Base-by-base conservation (phyloP, 31 red algal genomes). In the Bonnemaisonia californica region DNA sequence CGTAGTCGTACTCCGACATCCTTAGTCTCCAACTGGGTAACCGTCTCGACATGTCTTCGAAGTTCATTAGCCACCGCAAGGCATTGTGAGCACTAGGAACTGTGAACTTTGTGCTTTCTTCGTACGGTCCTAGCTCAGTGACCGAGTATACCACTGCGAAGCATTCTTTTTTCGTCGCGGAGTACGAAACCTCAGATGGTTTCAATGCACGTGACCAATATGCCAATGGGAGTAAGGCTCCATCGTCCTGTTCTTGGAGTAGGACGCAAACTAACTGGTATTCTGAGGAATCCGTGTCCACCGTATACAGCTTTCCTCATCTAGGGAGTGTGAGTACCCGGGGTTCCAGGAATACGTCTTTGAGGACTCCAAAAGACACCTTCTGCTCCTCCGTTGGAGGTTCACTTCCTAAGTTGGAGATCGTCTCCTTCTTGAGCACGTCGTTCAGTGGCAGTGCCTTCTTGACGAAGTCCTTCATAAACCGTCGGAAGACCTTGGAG, bases 1-100 rank as follows among this genome's bases (percentile, higher is more conserved):
- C 30, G 65, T 41, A 69, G 65, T 35, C 40, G 65, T 33, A 69
- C 65, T 69, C 65, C 3, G 65, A 35, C 16, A 69, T 22, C 27
- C 65, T 22, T 2, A 69, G 65, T 9, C 30, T 35, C 65, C 65
- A 69, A 41, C 65, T 22, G 22, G 23, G 24, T 31, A 69, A 9
- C 27, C 65, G 65, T 4, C 65, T 9, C 4, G 35, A 41, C 35
- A 31, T 3, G 65, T 69, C 65, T 2, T 22, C 35, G 65, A 41
- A 33, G 5, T 54, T 75, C 28, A 54, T 54, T 4, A 57, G 22
- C 71, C 71, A 75, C 21, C 40, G 40, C 30, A 75, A 28, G 4
- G 16, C 16, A 24, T 40, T 40, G 2, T 75, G 41, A 54, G 45
- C 71, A 1, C 40, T 11, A 1, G 3, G 38, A 2, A 75, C 27